A percentile compares a stretch with the other conserved stretches of the same genome.
Evolutionary conservation across 2,329 filamentous ascomycete species (phyloP).

Genomic region (Chalara sp.): DNA sequence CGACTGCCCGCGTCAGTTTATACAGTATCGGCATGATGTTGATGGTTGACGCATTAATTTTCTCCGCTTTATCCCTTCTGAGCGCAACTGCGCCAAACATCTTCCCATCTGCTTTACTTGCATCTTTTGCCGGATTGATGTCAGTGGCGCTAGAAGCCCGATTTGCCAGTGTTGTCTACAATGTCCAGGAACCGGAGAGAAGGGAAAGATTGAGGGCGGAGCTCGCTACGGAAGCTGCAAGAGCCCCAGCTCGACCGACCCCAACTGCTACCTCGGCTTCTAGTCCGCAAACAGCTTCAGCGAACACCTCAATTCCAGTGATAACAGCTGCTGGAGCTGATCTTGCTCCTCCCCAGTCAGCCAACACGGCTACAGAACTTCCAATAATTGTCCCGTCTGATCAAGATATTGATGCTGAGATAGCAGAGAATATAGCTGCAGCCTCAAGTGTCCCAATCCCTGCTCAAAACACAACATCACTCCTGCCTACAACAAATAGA

Average conservation of each 20-base stretch:
- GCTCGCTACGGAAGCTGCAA: slow-evolving; percentile 19
- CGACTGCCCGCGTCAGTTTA: slow-evolving; percentile 59
- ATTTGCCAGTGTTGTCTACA: slow-evolving; percentile 54
- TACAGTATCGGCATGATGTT: slow-evolving; percentile 55
- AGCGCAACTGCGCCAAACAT: slow-evolving; percentile 48
- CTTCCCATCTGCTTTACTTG: slow-evolving; percentile 48
- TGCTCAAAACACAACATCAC: slow-evolving; percentile 20
- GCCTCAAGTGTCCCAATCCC: slow-evolving; percentile 19
- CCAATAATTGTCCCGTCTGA: slow-evolving; percentile 58
- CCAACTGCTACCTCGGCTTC: slow-evolving; percentile 12
- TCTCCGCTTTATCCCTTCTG: slow-evolving; percentile 47
- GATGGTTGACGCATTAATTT: slow-evolving; percentile 54
- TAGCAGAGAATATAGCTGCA: slow-evolving; percentile 35
- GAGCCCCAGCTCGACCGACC: slow-evolving; percentile 19
- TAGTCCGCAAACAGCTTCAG: not conserved
- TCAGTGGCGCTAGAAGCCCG: slow-evolving; percentile 50
- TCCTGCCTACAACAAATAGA: not conserved
- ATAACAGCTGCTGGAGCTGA: slow-evolving; percentile 20
- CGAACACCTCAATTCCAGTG: slow-evolving; percentile 15
- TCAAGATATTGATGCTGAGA: slow-evolving; percentile 56
- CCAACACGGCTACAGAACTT: slow-evolving; percentile 6
- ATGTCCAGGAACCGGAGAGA: slow-evolving; percentile 52
- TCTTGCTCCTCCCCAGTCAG: slow-evolving; percentile 5
- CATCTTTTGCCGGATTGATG: slow-evolving; percentile 47
- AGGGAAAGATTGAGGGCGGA: slow-evolving; percentile 29